Evolutionary conservation across 768 basidiomycete species (phyloP).

Genomic region (Serendipita sp.): DNA sequence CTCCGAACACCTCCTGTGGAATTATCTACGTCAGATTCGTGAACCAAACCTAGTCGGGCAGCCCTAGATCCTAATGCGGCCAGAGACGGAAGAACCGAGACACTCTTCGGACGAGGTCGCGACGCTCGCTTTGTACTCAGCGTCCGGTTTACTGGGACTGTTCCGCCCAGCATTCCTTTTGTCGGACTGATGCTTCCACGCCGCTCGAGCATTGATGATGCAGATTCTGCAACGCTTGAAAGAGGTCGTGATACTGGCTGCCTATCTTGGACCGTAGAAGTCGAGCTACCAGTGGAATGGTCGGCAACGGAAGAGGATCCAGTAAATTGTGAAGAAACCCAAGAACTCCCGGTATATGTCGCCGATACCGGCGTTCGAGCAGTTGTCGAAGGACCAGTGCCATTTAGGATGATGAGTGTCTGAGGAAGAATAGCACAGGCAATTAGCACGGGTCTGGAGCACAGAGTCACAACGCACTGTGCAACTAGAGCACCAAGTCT

Average conservation of each 20-base stretch:
- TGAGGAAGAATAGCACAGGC: neutral
- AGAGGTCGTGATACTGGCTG: neutral
- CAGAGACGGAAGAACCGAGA: neutral
- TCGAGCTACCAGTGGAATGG: constrained; percentile 1
- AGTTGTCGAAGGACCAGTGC: neutral
- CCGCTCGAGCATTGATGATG: neutral
- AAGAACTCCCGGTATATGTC: neutral
- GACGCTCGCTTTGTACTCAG: neutral
- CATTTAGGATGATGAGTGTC: neutral
- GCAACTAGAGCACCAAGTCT: constrained; percentile 76
- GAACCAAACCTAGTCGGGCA: no score
- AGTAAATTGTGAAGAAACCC: neutral
- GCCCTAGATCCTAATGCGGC: no score
- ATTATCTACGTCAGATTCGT: no score
- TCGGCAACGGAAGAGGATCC: neutral
- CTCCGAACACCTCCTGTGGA: no score
- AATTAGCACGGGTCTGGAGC: neutral
- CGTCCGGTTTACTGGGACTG: constrained; percentile 1
- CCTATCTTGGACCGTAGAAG: neutral
- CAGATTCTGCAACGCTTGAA: neutral
- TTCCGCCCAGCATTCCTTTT: neutral
- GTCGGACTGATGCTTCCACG: neutral
- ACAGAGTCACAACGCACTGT: constrained; percentile 30
- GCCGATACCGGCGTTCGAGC: neutral
- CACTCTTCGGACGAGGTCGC: neutral